Conservation (phyloP, 2,329 filamentous ascomycete genomes). For the Laburnicola sp. region DNA sequence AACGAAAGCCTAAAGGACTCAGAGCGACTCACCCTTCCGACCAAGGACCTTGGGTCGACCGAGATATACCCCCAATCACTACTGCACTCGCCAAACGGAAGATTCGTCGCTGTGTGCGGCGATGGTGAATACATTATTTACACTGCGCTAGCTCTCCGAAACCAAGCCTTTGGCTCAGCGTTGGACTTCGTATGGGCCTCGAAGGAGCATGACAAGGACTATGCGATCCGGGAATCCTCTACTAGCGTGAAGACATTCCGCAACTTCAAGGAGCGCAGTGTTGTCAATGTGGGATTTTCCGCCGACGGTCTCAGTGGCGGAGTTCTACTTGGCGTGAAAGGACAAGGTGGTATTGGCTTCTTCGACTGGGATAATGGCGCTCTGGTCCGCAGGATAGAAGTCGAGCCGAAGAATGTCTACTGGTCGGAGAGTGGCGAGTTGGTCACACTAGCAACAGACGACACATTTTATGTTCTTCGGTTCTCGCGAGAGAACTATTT, state of each 20-base stretch:
- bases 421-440: conserved; percentile 98
- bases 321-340: conserved; percentile 88
- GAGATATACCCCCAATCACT: conserved; percentile 96
- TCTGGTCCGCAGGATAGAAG: conserved; percentile 89
- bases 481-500: conserved; percentile 89
- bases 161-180: conserved; percentile 95
- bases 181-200: conserved; percentile 96
- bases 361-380: conserved; percentile 94
- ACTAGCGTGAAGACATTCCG: conserved; percentile 97
- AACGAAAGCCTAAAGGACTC: conserved; percentile 89
- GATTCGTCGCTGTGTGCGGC: conserved; percentile 86
- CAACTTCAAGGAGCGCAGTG: conserved; percentile 95
- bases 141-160: conserved; percentile 92
- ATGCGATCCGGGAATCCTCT: conserved; percentile 90
- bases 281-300: conserved; percentile 91
- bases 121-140: conserved; percentile 99
- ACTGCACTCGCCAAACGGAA: conserved; percentile 91
- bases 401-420: conserved; percentile 73
- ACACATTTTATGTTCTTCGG: conserved; percentile 90
- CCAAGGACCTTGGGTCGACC: conserved; percentile 93
- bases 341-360: conserved; percentile 90
- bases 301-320: conserved; percentile 90
- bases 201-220: conserved; percentile 98
- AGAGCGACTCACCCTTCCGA: conserved; percentile 79
- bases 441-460: conserved; percentile 88